Base-by-base conservation (phyloP, 495 filamentous ascomycete genomes). In the Apiosordaria backusii region DNA sequence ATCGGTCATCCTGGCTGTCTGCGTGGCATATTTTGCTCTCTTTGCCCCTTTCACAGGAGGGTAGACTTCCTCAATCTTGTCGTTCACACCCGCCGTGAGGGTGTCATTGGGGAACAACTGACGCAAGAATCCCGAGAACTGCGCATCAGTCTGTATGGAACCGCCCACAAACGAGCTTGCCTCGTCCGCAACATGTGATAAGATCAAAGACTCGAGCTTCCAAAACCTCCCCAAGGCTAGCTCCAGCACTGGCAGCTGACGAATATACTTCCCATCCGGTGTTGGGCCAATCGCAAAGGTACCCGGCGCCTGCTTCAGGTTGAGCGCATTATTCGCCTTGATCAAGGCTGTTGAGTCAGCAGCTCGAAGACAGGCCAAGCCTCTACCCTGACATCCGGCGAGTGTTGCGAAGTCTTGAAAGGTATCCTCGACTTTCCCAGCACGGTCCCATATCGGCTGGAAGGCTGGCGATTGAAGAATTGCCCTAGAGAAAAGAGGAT, bases 401-500 rank as follows among this genome's bases (percentile, higher is more conserved):
- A 77, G 66, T 1, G 64, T 55, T 13, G 80, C 76, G 63, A 85
- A 84, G 35, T 73, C 74, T n/a, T 75, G 67, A 63, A 82, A 85
- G 5, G 65, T 78, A 16, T 67, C 63, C 50, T 84, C 68, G 1
- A 82, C 71, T 3, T 58, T 40, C 16, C 76, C 79, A 24, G 71
- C 70, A 25, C 79, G 76, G 62, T 82, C 80, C 65, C 78, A 83
- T 27, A 74, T 67, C 4, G 72, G 69, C 58, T 77, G 76, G 57
- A 81, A 86, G 15, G 80, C 82, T 4, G 84, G 82, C 18, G 81
- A 81, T 65, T 80, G 81, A 45, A 85, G 59, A 27, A 83, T 78
- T 27, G 77, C 82, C 62, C 73, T 75, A 2, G 67, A 70, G 70
- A 85, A 85, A 1, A 83, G 70, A 0, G 82, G 83, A 60, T 82